Percentiles rank a stretch among this genome's conserved stretches.
Conservation (phyloP, 345 rosid genomes). For the Citrus inodora region DNA sequence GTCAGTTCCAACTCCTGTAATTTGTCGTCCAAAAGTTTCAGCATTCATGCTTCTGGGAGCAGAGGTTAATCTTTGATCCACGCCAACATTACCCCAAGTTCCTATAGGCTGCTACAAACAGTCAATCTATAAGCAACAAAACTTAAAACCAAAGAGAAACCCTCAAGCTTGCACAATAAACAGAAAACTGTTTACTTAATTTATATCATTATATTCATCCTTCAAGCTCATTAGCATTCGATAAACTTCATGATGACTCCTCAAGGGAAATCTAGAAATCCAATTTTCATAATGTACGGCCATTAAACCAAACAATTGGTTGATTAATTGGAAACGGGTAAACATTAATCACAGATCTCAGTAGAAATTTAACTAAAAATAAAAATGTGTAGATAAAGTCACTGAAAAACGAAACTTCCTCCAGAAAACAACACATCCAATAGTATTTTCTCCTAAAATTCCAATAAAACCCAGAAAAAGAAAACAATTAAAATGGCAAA, state of each 20-base stretch:
- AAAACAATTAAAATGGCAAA: background rate
- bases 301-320: background rate
- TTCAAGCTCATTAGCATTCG: background rate
- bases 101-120: slow-evolving; percentile 27
- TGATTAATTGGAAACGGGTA: background rate
- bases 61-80: slow-evolving; percentile 25
- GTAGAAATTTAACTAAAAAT: background rate
- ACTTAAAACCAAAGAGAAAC: slow-evolving; percentile 10
- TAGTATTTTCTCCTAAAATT: background rate
- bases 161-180: slow-evolving; percentile 3
- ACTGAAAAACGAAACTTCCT: background rate
- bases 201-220: background rate
- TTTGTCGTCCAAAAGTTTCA: slow-evolving; percentile 20
- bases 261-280: background rate
- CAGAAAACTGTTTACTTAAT: background rate
- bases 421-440: background rate
- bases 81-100: slow-evolving; percentile 13
- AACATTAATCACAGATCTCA: background rate
- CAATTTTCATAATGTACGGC: background rate
- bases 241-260: background rate
- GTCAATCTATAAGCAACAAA: slow-evolving; percentile 33
- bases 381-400: background rate
- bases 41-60: slow-evolving; percentile 22
- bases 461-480: slow-evolving; percentile 8
- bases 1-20: slow-evolving; percentile 26